Evolutionary conservation across 176 grass and related monocot species (phyloP), one percentile per base, ranked within the genome.

Genomic region (Phragmites australis): DNA sequence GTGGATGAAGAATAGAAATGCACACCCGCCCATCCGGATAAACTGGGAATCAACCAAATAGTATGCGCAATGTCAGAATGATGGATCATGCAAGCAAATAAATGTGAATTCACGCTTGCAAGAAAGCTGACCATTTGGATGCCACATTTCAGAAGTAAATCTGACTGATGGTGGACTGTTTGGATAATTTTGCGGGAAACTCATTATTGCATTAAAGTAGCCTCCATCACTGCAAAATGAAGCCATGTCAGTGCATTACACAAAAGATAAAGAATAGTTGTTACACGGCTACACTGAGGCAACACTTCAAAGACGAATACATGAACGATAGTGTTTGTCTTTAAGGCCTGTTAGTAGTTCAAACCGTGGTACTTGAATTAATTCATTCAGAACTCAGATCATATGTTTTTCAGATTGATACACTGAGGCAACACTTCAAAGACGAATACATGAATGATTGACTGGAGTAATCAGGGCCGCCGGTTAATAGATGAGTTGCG

Each of bases 61-160:
- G 79, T 42, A 55, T 40, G 52, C 48, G 68, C 15, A 37, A 45
- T 70, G 30, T 78, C 46, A 74, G 18, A 63, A 42, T 57, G 21
- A 32, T 52, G 41, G 23, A 78, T 65, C 17, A 44, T 51, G 41
- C 21, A 68, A 79, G 9, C 69, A 79, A 68, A 79, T 29, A 58
- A 86, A 72, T 54, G 49, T 32, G 5, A 81, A 53, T 58, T 40
- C 44, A 29, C 39, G n/a, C 3, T 16, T 39, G 22, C 70, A 23
- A 57, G n/a, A 82, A 53, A 77, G n/a, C 78, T 65, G 45, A 99
- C 97, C 97, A 91, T 99, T 99, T 48, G 97, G 97, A 82, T 99
- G 97, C 97, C 97, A 99, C 97, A 99, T 99, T 88, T 99, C 88
- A 74, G 97, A 99, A 11, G 93, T 93, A 81, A 99, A 99, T 87